These are phyloP conservation scores for Kernera saxatilis DNA, from an alignment of 345 rosid genomes.

Conservation along the genomic window DNA sequence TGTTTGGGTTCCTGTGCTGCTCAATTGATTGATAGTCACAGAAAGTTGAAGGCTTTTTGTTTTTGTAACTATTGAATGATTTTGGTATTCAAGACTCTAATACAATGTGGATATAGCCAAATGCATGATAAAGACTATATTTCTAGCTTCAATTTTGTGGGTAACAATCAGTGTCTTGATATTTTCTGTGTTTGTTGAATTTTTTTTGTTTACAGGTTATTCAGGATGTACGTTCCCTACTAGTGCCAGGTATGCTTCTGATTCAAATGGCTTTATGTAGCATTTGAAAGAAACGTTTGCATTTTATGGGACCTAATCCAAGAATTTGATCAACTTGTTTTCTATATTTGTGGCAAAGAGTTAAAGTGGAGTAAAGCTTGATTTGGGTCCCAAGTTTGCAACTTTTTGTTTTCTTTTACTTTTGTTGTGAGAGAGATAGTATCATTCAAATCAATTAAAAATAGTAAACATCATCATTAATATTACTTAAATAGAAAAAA, in stretches of 20 bases:
- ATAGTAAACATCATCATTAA: slow-evolving; percentile 4
- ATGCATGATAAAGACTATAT: not conserved
- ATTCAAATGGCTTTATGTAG: slow-evolving; percentile 3
- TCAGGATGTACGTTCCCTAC: slow-evolving; percentile 35
- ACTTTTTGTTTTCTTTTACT: slow-evolving; percentile 12
- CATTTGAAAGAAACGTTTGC: slow-evolving; percentile 15
- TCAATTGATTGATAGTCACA: slow-evolving; percentile 3
- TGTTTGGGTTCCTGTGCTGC: not conserved
- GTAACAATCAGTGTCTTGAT: not conserved
- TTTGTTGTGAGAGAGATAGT: slow-evolving; percentile 21
- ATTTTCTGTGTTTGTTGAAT: not conserved
- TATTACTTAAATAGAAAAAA: not conserved
- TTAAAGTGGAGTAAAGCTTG: slow-evolving; percentile 20
- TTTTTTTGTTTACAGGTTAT: slow-evolving; percentile 23
- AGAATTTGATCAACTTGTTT: slow-evolving; percentile 6
- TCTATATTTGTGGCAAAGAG: slow-evolving; percentile 18
- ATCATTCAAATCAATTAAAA: slow-evolving; percentile 3
- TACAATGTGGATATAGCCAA: slow-evolving; percentile 12
- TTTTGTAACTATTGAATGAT: not conserved
- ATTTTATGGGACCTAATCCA: slow-evolving; percentile 14
- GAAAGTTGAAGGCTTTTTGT: slow-evolving; percentile 3
- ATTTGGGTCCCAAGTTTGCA: slow-evolving; percentile 31
- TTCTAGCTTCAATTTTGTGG: not conserved
- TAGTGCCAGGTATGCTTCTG: slow-evolving; percentile 36
- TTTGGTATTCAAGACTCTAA: slow-evolving; percentile 3